Percentiles rank a stretch among this genome's conserved stretches.
Evolutionary conservation across 2,329 filamentous ascomycete species (phyloP).

Genomic region (Aspergillus hiratsukae): DNA sequence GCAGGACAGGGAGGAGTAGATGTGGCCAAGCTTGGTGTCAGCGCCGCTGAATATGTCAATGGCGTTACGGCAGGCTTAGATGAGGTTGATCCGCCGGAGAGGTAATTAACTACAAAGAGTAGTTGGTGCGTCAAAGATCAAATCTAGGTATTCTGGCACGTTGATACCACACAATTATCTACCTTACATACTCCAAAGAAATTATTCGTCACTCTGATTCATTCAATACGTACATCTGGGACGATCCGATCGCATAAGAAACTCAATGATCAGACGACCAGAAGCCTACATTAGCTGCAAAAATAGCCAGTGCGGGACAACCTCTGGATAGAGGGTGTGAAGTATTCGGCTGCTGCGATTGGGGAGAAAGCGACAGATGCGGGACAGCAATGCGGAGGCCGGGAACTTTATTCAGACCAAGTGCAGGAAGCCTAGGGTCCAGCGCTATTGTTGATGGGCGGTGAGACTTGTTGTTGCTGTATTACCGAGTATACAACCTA

Average conservation of each 20-base stretch:
- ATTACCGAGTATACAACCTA: background rate
- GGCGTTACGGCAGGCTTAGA: slow-evolving; percentile 38
- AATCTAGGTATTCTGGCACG: background rate
- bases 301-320: background rate
- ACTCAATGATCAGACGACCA: slow-evolving; percentile 4
- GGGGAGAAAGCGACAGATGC: background rate
- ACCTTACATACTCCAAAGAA: background rate
- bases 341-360: slow-evolving; percentile 4
- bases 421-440: background rate
- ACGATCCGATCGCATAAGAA: background rate
- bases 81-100: slow-evolving; percentile 3
- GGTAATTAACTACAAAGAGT: background rate
- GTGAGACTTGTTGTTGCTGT: slow-evolving; percentile 9
- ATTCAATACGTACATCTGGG: background rate
- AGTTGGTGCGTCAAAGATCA: background rate
- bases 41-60: slow-evolving; percentile 42
- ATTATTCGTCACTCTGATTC: background rate
- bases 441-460: slow-evolving; percentile 5
- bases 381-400: background rate
- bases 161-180: no score
- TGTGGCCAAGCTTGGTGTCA: slow-evolving; percentile 38
- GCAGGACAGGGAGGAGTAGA: slow-evolving; percentile 56
- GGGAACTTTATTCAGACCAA: background rate
- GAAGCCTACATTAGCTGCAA: background rate
- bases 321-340: slow-evolving; percentile 6